These are phyloP conservation scores for Colletotrichum trifolii DNA, from an alignment of 2,329 filamentous ascomycete species.

Conservation along the genomic window DNA sequence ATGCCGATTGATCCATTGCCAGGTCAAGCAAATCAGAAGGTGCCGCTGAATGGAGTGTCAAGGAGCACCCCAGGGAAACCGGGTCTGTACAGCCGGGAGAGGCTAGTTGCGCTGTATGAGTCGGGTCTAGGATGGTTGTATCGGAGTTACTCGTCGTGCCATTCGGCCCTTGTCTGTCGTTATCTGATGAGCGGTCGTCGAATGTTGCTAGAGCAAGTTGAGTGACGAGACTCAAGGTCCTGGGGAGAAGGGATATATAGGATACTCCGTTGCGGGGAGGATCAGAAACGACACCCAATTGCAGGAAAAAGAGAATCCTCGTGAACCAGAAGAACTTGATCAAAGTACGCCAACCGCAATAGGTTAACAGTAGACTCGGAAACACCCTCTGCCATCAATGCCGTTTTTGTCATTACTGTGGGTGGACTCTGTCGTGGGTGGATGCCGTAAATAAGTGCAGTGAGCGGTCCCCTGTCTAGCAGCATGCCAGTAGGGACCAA, in stretches of 20 bases:
- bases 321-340: not conserved
- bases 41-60: conserved; percentile 24
- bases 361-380: no score
- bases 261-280: no score
- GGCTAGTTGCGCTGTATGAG: conserved; percentile 31
- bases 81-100: conserved; percentile 30
- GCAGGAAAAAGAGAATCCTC: no score
- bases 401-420: not conserved
- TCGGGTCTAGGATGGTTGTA: conserved; percentile 15
- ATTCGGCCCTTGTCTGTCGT: conserved; percentile 18
- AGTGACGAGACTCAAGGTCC: not conserved
- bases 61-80: conserved; percentile 21
- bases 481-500: conserved; percentile 20
- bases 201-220: conserved; percentile 3
- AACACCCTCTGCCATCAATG: conserved; percentile 19
- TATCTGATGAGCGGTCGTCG: conserved; percentile 2
- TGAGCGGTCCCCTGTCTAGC: conserved; percentile 22
- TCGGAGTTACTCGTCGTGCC: conserved; percentile 6
- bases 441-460: not conserved
- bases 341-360: no score
- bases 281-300: no score
- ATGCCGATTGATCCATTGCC: conserved; percentile 34
- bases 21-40: conserved; percentile 24
- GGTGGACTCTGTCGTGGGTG: conserved; percentile 25
- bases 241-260: no score